Conservation (phyloP, 441 rosid species). For the Bruguiera hainesii region DNA sequence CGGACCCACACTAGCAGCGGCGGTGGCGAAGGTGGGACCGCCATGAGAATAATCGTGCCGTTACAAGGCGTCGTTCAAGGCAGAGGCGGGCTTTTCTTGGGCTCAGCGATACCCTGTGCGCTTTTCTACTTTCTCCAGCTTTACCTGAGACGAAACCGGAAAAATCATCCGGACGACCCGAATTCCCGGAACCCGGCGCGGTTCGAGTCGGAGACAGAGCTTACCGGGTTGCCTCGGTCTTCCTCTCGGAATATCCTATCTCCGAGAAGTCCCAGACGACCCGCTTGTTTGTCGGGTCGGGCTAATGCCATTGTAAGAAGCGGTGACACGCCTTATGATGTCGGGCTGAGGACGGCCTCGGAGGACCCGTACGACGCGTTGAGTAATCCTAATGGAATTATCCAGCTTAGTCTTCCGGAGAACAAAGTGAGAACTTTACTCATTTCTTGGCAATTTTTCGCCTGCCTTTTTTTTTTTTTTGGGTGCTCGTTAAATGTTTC, state of each 20-base stretch:
- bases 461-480: background rate
- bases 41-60: conserved; percentile 90
- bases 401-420: conserved; percentile 76
- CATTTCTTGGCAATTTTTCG: background rate
- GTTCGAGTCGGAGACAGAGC: conserved; percentile 45
- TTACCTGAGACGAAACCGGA: conserved; percentile 59
- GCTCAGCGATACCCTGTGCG: conserved; percentile 87
- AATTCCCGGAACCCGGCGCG: conserved; percentile 16
- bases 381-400: conserved; percentile 58
- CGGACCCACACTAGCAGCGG: conserved; percentile 16
- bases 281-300: conserved; percentile 56
- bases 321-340: conserved; percentile 50
- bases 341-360: conserved; percentile 47
- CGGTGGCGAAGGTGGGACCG: conserved; percentile 48
- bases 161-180: conserved; percentile 21
- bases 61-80: conserved; percentile 88
- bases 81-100: conserved; percentile 75
- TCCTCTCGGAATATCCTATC: conserved; percentile 40
- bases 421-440: conserved; percentile 45
- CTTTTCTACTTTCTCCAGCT: conserved; percentile 86
- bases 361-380: conserved; percentile 60
- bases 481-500: background rate
- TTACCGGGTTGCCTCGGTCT: conserved; percentile 47
- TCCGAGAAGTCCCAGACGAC: conserved; percentile 47
- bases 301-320: conserved; percentile 50